phyloP scores from a whole-genome alignment of 129 eudicot genomes.

The Chrysanthemum seticuspe region DNA sequence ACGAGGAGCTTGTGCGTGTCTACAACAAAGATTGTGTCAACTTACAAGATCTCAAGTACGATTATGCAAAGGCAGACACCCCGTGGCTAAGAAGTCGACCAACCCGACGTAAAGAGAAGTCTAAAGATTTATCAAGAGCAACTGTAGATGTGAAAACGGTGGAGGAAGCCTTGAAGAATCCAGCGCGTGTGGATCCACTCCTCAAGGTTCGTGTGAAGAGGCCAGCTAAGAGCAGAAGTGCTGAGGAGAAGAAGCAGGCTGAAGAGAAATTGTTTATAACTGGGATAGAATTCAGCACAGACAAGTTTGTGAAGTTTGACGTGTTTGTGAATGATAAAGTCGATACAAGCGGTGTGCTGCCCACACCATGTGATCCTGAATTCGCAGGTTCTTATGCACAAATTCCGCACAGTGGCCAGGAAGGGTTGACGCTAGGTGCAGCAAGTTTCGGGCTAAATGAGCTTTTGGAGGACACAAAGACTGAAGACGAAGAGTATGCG shows the following conservation, averaged over 20 bases:
- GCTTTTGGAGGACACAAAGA: slow-evolving; percentile 43
- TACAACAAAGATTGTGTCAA: not conserved
- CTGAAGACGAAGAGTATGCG: slow-evolving; percentile 35
- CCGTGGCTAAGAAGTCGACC: slow-evolving; percentile 20
- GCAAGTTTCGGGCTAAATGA: slow-evolving; percentile 46
- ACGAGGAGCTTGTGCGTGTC: not conserved
- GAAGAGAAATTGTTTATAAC: slow-evolving; percentile 12
- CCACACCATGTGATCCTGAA: slow-evolving; percentile 36
- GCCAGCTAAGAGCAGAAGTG: slow-evolving; percentile 6
- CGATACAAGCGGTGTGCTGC: not conserved
- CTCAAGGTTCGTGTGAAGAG: slow-evolving; percentile 18
- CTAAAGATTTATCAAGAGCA: not conserved
- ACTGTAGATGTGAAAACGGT: not conserved
- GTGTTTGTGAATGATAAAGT: slow-evolving; percentile 23
- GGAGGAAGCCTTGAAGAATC: not conserved
- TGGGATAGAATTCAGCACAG: not conserved
- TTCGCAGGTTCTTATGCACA: slow-evolving; percentile 49
- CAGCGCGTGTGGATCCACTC: no score
- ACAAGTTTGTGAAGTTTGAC: slow-evolving; percentile 19
- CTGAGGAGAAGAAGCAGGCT: not conserved
- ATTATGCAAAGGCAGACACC: not conserved
- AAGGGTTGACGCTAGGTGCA: not conserved
- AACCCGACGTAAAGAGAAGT: not conserved
- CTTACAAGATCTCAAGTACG: not conserved
- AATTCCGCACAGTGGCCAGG: slow-evolving; percentile 20